Conservation (phyloP, 2,329 filamentous ascomycete genomes). For the Penicillium janthinellum region DNA sequence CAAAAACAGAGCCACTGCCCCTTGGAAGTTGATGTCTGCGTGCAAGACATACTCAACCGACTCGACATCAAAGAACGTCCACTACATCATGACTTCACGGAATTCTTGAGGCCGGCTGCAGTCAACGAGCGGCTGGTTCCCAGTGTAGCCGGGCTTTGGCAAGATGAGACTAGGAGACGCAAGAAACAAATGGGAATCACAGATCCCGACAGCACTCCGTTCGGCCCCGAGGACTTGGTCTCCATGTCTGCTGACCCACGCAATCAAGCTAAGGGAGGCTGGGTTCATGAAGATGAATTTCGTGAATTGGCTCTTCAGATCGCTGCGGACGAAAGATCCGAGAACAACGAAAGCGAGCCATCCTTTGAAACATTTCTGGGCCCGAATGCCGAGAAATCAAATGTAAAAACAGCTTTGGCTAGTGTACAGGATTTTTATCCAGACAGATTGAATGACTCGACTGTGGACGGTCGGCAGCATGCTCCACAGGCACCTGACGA, state of each 20-base stretch:
- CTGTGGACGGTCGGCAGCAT: conserved; percentile 19
- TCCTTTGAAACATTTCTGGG: conserved; percentile 69
- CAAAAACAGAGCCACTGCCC: conserved; percentile 84
- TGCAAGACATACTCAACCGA: conserved; percentile 85
- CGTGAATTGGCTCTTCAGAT: conserved; percentile 65
- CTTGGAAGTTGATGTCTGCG: conserved; percentile 85
- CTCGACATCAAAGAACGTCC: conserved; percentile 71
- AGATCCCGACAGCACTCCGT: conserved; percentile 70
- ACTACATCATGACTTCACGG: conserved; percentile 85
- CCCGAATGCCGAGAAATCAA: conserved; percentile 54
- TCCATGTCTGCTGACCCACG: conserved; percentile 86
- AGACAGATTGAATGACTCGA: conserved; percentile 54
- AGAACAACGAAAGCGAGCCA: conserved; percentile 46
- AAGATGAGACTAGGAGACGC: conserved; percentile 79
- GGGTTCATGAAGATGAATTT: conserved; percentile 91
- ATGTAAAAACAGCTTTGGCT: conserved; percentile 75
- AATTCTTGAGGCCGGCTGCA: conserved; percentile 65
- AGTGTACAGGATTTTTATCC: conserved; percentile 88
- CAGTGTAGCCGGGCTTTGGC: conserved; percentile 93
- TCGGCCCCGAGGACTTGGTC: conserved; percentile 76
- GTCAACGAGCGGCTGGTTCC: conserved; percentile 79
- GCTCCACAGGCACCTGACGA: conserved; percentile 12
- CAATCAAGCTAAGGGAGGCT: conserved; percentile 71
- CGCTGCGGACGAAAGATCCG: conserved; percentile 63
- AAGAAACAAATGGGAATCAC: conserved; percentile 69